Conservation (phyloP, 208 protist genomes). For the Borovskyia barvae region DNA sequence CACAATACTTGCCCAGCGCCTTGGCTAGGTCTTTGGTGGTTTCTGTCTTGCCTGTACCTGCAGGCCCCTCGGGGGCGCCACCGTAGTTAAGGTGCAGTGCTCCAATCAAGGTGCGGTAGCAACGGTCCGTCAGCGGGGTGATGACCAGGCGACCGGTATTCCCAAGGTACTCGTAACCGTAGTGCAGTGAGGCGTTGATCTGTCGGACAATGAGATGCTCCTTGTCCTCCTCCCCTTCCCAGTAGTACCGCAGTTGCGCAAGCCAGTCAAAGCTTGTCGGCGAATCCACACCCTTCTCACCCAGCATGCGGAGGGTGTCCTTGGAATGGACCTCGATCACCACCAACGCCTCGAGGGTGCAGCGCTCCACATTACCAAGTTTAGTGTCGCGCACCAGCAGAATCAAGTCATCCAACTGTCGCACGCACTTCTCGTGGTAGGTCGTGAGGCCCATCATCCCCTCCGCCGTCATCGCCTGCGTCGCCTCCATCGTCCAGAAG, state of each 20-base stretch:
- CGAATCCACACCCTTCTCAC: constrained; percentile 88
- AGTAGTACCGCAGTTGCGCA: constrained; percentile 97
- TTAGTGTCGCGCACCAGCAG: constrained; percentile 89
- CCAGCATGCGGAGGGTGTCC: constrained; percentile 92
- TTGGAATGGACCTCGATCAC: constrained; percentile 95
- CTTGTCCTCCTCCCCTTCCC: constrained; percentile 59
- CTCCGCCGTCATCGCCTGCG: constrained; percentile 84
- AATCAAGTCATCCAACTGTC: constrained; percentile 91
- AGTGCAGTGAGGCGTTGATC: constrained; percentile 91
- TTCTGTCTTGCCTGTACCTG: constrained; percentile 98
- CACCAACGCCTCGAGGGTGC: constrained; percentile 92
- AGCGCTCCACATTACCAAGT: constrained; percentile 81
- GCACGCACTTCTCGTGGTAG: constrained; percentile 87
- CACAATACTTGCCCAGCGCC: constrained; percentile 94
- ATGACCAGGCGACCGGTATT: constrained; percentile 96
- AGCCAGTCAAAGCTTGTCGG: constrained; percentile 96
- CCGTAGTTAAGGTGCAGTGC: constrained; percentile 97
- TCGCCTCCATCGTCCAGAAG: constrained; percentile 94
- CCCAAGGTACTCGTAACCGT: constrained; percentile 98
- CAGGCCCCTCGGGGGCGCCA: constrained; percentile 96
- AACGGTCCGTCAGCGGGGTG: constrained; percentile 95
- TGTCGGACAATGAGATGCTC: constrained; percentile 88
- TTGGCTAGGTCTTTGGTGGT: constrained; percentile 98
- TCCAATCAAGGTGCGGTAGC: constrained; percentile 95
- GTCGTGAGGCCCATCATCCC: constrained; percentile 82